Base-by-base conservation (phyloP, 108 stramenopile genomes). In the Mediolabrus comicus region DNA sequence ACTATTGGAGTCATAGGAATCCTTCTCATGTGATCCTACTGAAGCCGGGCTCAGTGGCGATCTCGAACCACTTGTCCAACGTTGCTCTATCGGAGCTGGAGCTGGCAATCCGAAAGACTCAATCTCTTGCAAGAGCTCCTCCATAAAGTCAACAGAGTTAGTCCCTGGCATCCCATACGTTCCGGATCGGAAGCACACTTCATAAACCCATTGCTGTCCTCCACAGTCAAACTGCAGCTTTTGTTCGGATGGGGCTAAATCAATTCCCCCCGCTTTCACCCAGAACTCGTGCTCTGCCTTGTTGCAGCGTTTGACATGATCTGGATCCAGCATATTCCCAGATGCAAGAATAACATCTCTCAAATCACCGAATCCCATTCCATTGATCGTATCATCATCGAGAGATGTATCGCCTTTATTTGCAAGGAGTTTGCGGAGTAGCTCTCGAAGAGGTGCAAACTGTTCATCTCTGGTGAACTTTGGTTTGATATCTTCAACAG, bases 151-250 rank as follows among this genome's bases (percentile, higher is more conserved):
- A 56, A 92, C 85, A 68, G 97, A 97, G 31, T 78, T 79, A 38
- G 84, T 83, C 46, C 83, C 72, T 35, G 83, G 91, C 13, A 69
- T 16, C 13, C 86, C 82, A 33, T 90, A 81, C 7, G 95, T 87
- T 7, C 97, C 97, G 4, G 82, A 85, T 27, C 94, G 92, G 46
- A 99, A 95, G 41, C 91, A 92, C 17, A 98, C 95, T 83, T 99
- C 99, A 53, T 81, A 87, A 12, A 99, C 99, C 94, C 96, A 96
- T 76, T 99, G 99, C 83, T 98, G 93, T 12, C 99, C 99, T 13
- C 99, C 99, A 74, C 99, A 99, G 79, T 99, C 99, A 72, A 99
- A 99, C 33, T 97, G 96, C 5, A 99, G 87, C 41, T 92, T 66
- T 62, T 93, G 59, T 65, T 93, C 92, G 34, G 89, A 92, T 17